These are phyloP conservation scores for Gentiana dahurica DNA, from an alignment of 257 asterid species.

Conservation along the genomic window DNA sequence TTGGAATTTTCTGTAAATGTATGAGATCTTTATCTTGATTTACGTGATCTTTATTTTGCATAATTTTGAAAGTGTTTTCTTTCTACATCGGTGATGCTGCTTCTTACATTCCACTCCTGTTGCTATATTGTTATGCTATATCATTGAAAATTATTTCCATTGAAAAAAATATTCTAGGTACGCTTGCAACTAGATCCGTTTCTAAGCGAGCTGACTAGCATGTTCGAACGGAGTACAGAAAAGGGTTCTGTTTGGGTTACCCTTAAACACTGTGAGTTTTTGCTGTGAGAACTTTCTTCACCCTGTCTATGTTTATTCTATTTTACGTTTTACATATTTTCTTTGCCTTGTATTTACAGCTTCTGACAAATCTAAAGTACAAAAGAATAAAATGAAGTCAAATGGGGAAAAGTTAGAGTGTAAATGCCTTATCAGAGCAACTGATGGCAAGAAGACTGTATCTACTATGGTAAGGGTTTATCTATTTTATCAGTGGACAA, in stretches of 20 bases:
- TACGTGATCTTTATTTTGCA: too few relatives aligned
- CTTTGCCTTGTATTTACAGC: slow-evolving; percentile 28
- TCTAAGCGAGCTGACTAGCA: slow-evolving; percentile 62
- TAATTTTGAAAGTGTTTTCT: too few relatives aligned
- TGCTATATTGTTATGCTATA: too few relatives aligned
- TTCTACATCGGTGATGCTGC: too few relatives aligned
- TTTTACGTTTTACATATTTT: not conserved
- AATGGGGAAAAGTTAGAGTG: slow-evolving; percentile 58
- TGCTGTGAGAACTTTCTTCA: not conserved
- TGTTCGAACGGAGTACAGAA: slow-evolving; percentile 74
- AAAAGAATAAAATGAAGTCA: slow-evolving; percentile 50
- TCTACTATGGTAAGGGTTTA: slow-evolving; percentile 45
- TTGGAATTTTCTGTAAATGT: too few relatives aligned
- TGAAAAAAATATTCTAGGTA: slow-evolving; percentile 25
- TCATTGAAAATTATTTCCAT: not conserved
- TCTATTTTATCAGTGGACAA: too few relatives aligned
- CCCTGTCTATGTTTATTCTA: not conserved
- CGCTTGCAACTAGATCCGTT: slow-evolving; percentile 78
- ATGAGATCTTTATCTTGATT: too few relatives aligned
- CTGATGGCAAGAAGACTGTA: slow-evolving; percentile 66
- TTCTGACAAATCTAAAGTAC: slow-evolving; percentile 63
- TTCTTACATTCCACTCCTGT: too few relatives aligned
- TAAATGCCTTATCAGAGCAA: slow-evolving; percentile 73
- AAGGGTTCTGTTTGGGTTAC: slow-evolving; percentile 93
- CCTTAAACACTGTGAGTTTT: slow-evolving; percentile 53